Base-by-base conservation (phyloP, 2,329 filamentous ascomycete species). In the Talaromyces amestolkiae region DNA sequence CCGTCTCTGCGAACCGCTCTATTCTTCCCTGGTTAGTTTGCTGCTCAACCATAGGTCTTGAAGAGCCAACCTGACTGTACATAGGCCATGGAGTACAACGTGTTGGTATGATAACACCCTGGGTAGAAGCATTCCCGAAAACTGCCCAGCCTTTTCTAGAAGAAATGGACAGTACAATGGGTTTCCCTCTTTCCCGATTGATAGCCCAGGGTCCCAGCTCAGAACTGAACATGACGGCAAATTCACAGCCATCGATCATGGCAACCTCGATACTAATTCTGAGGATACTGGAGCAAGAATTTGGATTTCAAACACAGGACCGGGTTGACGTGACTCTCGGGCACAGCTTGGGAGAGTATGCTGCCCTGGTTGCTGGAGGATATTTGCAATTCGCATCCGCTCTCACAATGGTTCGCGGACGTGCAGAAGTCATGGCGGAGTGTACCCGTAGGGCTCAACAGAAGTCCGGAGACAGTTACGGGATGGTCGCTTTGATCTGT, bases 161-260 rank as follows among this genome's bases (percentile, higher is more conserved):
- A 69, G 91, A 97, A 78, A 93, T 97, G 76, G 92, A 98, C 80
- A 81, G 87, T 49, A 86, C 87, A 31, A 85, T 96, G 72, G 86
- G 89, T 70, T 88, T 89, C 73, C 88, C 89, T 68, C 85, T 98
- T 65, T 93, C 91, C 45, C 83, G 84, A 31, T 84, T 94, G 66
- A 97, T 97, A 70, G 87, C 89, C 66, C 83, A 91, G 33, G 93
- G 94, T 0, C 91, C 94, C 1, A 91, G 91, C 71, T 87, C 87
- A 64, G 80, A 84, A 61, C 86, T 98, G 64, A 96, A 91, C 47
- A 86, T 87, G 65, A 97, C 94, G 4, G 87, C 91, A 69, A 93
- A 96, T 75, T 91, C 94, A 3, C 94, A 98, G 78, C 94, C 94
- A 1, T 93, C 94, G 72, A 97, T 97, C 77, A 96, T 98, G 92